Evolutionary conservation across 2,329 filamentous ascomycete species (phyloP), one percentile per base, ranked within the genome.

Genomic region (Berkeleyomyces basicola): DNA sequence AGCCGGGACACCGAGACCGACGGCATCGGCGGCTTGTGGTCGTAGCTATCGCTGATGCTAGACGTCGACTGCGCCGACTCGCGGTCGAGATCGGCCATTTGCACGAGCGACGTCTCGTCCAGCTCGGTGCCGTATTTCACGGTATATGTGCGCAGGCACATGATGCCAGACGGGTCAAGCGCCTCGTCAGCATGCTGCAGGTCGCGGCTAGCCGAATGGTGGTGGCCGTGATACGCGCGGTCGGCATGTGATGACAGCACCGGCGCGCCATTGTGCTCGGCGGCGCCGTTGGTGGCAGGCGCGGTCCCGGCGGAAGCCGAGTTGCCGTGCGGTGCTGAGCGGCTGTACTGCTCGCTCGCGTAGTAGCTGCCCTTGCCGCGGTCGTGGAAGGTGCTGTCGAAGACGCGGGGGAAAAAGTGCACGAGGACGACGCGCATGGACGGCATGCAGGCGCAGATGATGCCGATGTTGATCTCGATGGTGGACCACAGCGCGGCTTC

Each of bases 401-500:
- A 64, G 36, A 69, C 53, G 39, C 61, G 65, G 44, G 73, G 73
- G 68, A 74, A 71, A 59, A 73, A 67, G 1, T 69, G 65, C 33
- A 68, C 67, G 23, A 72, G 64, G 4, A 72, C 65, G 49, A 70
- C 66, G 23, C 69, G 68, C 33, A 72, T 51, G 1, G 71, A 66
- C 0, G 71, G 71, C 65, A 72, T 66, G 61, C 69, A 71, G 33
- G 70, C 71, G 65, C 71, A 71, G 37, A 72, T 70, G 58, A 72
- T 69, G 58, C 70, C 70, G 46, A 70, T 66, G 65, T 70, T 68
- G 60, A 72, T 68, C 66, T 73, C 71, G 51, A 73, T 64, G 2
- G 67, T 67, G 3, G 71, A 72, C 71, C 70, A 73, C 42, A 65
- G 66, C 1, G 67, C 66, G 5, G 70, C 66, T 31, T 66, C 67